phyloP scores from a whole-genome alignment of 495 filamentous ascomycete genomes.

The Trichocladium uniseriatum region DNA sequence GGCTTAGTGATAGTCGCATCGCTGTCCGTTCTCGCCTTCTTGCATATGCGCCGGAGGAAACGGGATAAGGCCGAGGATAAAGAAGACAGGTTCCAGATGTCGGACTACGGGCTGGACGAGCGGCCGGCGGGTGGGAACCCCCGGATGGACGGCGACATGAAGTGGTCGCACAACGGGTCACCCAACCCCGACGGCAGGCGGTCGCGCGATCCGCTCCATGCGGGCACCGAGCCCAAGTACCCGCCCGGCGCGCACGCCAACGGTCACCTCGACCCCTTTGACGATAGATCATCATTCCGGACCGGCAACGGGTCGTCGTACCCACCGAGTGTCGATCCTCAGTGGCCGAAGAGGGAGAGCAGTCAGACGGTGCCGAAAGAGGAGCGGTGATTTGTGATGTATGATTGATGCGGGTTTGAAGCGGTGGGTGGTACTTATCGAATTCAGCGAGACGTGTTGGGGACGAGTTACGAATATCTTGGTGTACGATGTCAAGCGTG shows the following conservation, averaged over 20 bases:
- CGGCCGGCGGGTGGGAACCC: slow-evolving; percentile 1
- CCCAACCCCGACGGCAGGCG: slow-evolving; percentile 5
- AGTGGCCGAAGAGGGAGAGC: slow-evolving; percentile 11
- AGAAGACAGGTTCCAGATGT: slow-evolving; percentile 18
- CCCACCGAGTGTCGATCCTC: background rate
- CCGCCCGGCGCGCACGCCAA: background rate
- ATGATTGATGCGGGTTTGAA: background rate
- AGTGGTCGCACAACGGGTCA: background rate
- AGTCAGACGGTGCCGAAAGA: background rate
- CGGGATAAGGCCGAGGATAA: slow-evolving; percentile 20
- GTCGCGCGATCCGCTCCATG: slow-evolving; percentile 8
- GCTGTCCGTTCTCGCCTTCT: slow-evolving; percentile 11
- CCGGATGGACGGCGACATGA: too few relatives aligned
- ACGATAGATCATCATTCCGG: slow-evolving; percentile 3
- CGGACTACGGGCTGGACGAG: slow-evolving; percentile 24
- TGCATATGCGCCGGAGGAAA: slow-evolving; percentile 19
- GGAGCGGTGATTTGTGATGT: background rate
- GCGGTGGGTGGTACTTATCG: too few relatives aligned
- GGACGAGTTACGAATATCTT: background rate
- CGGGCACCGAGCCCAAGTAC: slow-evolving; percentile 10
- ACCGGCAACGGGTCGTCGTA: slow-evolving; percentile 1
- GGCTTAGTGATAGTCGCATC: slow-evolving; percentile 13
- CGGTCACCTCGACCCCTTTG: slow-evolving; percentile 14
- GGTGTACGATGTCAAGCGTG: slow-evolving; percentile 3
- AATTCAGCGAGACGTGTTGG: too few relatives aligned